Evolutionary conservation across 1,284 basidiomycete species (phyloP).

Genomic region (Anthracocystis walkeri): DNA sequence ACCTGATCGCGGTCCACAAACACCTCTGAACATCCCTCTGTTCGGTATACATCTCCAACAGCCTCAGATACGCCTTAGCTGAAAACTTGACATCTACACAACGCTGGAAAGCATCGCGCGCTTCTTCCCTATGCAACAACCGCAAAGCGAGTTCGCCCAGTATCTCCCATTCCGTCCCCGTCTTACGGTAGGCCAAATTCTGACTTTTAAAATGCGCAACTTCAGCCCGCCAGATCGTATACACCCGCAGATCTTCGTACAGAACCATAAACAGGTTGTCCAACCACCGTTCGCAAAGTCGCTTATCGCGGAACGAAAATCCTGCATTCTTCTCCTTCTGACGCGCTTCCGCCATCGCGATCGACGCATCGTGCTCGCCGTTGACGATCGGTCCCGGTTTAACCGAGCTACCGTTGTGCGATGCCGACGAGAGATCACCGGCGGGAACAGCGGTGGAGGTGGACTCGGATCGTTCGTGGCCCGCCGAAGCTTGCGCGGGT

Average conservation of each 20-base stretch:
- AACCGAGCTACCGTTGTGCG: constrained; percentile 18
- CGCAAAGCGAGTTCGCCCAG: constrained; percentile 91
- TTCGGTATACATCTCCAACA: constrained; percentile 93
- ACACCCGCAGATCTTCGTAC: constrained; percentile 98
- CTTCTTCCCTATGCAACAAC: constrained; percentile 95
- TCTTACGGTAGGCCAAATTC: constrained; percentile 95
- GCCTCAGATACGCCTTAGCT: constrained; percentile 88
- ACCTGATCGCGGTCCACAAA: constrained; percentile 88
- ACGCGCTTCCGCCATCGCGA: constrained; percentile 43
- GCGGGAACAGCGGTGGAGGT: constrained; percentile 27
- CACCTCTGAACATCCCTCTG: constrained; percentile 90
- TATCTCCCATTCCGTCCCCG: constrained; percentile 97
- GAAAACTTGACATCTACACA: constrained; percentile 91
- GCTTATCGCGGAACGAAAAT: constrained; percentile 94
- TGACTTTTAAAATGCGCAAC: constrained; percentile 99
- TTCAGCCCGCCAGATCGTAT: constrained; percentile 99
- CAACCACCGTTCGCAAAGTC: constrained; percentile 96
- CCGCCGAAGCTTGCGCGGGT: constrained; percentile 69
- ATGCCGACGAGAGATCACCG: constrained; percentile 16
- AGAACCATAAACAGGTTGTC: constrained; percentile 99
- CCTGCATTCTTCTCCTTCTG: constrained; percentile 71
- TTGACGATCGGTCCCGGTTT: constrained; percentile 31
- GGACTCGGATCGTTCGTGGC: constrained; percentile 56
- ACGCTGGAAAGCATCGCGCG: constrained; percentile 94
- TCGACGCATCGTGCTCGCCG: constrained; percentile 52